Base-by-base conservation (phyloP, 495 filamentous ascomycete genomes). In the Neurospora sp. region DNA sequence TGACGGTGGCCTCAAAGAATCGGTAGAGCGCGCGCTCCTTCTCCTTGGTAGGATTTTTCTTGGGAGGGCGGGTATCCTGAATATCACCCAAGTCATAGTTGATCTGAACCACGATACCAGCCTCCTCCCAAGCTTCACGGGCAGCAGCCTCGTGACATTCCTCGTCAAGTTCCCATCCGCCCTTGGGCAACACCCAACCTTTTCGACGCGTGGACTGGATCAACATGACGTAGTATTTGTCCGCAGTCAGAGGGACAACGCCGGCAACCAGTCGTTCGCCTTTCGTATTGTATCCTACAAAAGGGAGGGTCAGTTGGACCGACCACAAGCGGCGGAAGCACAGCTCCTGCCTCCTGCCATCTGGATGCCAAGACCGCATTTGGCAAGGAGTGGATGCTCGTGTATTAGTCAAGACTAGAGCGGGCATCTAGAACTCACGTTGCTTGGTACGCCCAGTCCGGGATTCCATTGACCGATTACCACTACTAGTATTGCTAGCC, bases 121-220 rank as follows among this genome's bases (percentile, higher is more conserved):
- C 96, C 83, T 99, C 96, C 83, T 99, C 96, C 96, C 96, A 99
- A 61, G 96, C 96, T 83, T 99, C 96, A 73, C 96, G 85, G 71
- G 84, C 83, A 41, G 86, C 87, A 48, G 86, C 86, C 73, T 87
- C 84, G 69, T 80, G 81, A 73, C 86, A 88, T 73, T 85, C 87
- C 83, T 99, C 96, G 83, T 99, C 96, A 20, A 89, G 91, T 82
- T 99, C 96, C 93, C 96, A 99, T 71, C 96, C 96, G 76, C 96
- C 96, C 81, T 99, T 99, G 71, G 96, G 96, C 71, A 99, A 86
- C 46, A 99, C 95, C 96, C 96, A 99, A 74, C 93, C 93, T 73
- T 84, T 84, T 74, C 94, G 92, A 70, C 93, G 88, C 70, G 91
- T 93, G 61, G 94, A 97, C 82, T 97, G 92, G 77, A 98, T 96